Evolutionary conservation across 306 rosid genomes (phyloP).

Genomic region (Trifolium repens): DNA sequence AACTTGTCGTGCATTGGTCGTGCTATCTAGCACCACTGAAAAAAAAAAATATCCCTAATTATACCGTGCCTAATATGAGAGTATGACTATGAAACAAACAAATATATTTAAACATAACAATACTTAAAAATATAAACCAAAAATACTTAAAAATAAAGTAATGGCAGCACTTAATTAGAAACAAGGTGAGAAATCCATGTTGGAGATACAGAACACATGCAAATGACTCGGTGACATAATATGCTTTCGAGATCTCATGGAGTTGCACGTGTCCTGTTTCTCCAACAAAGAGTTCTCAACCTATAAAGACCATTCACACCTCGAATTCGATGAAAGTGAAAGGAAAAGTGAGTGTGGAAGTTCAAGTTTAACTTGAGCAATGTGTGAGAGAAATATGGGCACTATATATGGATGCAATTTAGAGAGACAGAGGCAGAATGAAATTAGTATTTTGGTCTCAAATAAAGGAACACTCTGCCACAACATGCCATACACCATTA

Average conservation of each 20-base stretch:
- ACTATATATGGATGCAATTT: conserved; percentile 55
- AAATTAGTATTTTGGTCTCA: conserved; percentile 32
- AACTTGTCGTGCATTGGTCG: too few species aligned
- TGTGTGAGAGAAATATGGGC: conserved; percentile 22
- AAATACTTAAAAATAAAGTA: too few species aligned
- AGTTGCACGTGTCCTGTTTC: conserved; percentile 99
- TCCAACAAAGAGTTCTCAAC: conserved; percentile 89
- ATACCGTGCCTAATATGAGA: too few species aligned
- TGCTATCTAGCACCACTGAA: too few species aligned
- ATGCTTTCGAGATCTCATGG: conserved; percentile 16
- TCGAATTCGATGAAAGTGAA: conserved; percentile 34
- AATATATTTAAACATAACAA: too few species aligned
- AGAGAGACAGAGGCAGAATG: conserved; percentile 17
- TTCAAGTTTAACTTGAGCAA: conserved; percentile 36
- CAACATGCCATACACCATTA: conserved; percentile 39
- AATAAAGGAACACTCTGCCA: conserved; percentile 32
- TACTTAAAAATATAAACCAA: too few species aligned
- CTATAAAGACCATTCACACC: conserved; percentile 23
- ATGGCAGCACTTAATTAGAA: too few species aligned
- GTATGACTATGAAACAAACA: too few species aligned
- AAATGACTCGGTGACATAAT: too few species aligned
- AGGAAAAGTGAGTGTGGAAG: conserved; percentile 12
- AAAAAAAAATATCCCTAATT: too few species aligned
- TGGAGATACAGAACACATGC: too few species aligned
- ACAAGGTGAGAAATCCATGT: too few species aligned